Evolutionary conservation across 805 yeast species (phyloP), one percentile per base, ranked within the genome.

Genomic region (Starmerella floricola): DNA sequence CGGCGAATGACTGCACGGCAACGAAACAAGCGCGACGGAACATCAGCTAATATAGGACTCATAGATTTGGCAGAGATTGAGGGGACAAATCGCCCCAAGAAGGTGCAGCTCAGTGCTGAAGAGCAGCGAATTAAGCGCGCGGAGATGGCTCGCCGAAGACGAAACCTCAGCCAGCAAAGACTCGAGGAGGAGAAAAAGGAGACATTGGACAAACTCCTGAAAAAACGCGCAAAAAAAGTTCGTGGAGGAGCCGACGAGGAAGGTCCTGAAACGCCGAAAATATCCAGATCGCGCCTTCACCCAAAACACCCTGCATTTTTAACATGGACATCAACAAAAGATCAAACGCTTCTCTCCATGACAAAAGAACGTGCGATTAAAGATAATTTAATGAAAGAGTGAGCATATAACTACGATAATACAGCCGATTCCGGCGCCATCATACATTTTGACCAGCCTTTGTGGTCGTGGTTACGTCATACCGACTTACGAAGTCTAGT

Each of bases 111-210:
- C 41, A 78, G 93, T 0, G 95, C 79, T 44, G 95, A 88, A 59
- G 94, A 87, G 62, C 71, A 77, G 31, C 83, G 81, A 36, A 61
- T 84, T 45, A 72, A 86, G 34, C 76, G 86, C 48, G 83, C 93
- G 1, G 98, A 88, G 58, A 78, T 75, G 54, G 88, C 95, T 0
- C 72, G 97, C 54, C 76, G 86, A 60, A 70, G 98, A 50, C 82
- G 81, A 59, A 87, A 88, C 57, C 71, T 85, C 54, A 77, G 79
- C 51, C 86, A 79, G 54, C 79, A 79, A 62, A 76, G 79, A 49
- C 63, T 84, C 31, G 96, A 87, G 56, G 95, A 84, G 59, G 97
- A 91, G 61, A 91, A 91, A 58, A 74, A 78, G 56, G 96, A 88
- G 50, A 87, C 96, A 0, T 69, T 88, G 50, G 88, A 88, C 59